phyloP scores from a whole-genome alignment of 768 basidiomycete genomes.

The Podaxis rugospora region DNA sequence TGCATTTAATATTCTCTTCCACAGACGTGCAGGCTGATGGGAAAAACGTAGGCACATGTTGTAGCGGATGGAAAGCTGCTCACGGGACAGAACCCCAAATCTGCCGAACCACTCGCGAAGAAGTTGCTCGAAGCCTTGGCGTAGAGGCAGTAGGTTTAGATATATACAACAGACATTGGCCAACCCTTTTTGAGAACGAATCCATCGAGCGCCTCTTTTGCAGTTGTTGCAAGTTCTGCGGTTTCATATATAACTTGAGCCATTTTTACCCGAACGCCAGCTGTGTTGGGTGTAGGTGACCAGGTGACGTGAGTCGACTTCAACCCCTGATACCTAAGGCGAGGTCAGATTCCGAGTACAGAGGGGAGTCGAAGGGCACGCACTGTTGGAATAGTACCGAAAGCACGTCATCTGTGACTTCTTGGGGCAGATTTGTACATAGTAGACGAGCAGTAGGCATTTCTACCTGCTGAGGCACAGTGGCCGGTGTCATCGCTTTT shows the following conservation, averaged over 20 bases:
- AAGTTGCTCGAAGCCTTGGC: slow-evolving; percentile 10
- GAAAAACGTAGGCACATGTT: slow-evolving; percentile 37
- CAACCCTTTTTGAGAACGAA: slow-evolving; percentile 86
- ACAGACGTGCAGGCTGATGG: not conserved
- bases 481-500: slow-evolving; percentile 30
- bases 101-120: slow-evolving; percentile 31
- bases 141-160: slow-evolving; percentile 24
- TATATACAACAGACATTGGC: slow-evolving; percentile 77
- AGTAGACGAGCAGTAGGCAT: slow-evolving; percentile 59
- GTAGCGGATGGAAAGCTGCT: slow-evolving; percentile 55
- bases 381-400: slow-evolving; percentile 90
- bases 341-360: not conserved
- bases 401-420: slow-evolving; percentile 84
- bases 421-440: slow-evolving; percentile 86
- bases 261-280: slow-evolving; percentile 68
- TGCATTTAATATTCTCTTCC: slow-evolving; percentile 18
- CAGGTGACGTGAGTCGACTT: slow-evolving; percentile 63
- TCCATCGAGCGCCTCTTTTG: slow-evolving; percentile 79
- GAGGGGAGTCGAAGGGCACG: slow-evolving; percentile 26
- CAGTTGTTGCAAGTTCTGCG: slow-evolving; percentile 66
- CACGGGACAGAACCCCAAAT: slow-evolving; percentile 76
- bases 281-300: slow-evolving; percentile 64
- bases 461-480: slow-evolving; percentile 44
- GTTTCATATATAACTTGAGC: slow-evolving; percentile 79
- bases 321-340: slow-evolving; percentile 77